Percentiles rank a stretch among this genome's conserved stretches.
Evolutionary conservation across 1,284 basidiomycete species (phyloP).

Genomic region (Cryptococcus sp.): DNA sequence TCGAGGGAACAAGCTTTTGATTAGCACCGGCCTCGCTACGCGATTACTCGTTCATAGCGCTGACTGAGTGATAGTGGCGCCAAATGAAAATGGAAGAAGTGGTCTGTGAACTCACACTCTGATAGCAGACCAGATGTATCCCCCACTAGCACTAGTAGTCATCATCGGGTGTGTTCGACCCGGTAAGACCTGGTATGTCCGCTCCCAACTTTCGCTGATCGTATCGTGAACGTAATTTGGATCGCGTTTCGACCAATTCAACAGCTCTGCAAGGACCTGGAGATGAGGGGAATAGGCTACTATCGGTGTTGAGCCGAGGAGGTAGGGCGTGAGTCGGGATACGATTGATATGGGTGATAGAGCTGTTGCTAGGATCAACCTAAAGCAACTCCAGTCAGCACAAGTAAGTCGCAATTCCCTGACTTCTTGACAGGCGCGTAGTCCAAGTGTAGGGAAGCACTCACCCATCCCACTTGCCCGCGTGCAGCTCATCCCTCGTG

Average conservation of each 20-base stretch:
- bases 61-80: too few relatives aligned
- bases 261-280: slow-evolving; percentile 76
- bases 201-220: slow-evolving; percentile 84
- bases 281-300: slow-evolving; percentile 82
- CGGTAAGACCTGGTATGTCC: slow-evolving; percentile 88
- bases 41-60: too few relatives aligned
- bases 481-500: slow-evolving; percentile 77
- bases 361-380: slow-evolving; percentile 77
- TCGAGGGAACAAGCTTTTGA: background rate
- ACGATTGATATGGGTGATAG: slow-evolving; percentile 86
- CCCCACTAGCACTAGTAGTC: slow-evolving; percentile 85
- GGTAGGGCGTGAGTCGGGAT: slow-evolving; percentile 69
- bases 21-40: too few relatives aligned
- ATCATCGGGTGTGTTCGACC: slow-evolving; percentile 95
- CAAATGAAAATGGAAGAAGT: too few relatives aligned
- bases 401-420: background rate
- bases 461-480: slow-evolving; percentile 83
- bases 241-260: slow-evolving; percentile 67
- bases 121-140: slow-evolving; percentile 79
- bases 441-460: slow-evolving; percentile 26
- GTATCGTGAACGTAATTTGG: slow-evolving; percentile 75
- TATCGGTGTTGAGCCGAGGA: slow-evolving; percentile 82
- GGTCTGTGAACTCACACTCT: slow-evolving; percentile 77
- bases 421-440: slow-evolving; percentile 7
- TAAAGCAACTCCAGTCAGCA: slow-evolving; percentile 42